Conservation (phyloP, 805 yeast genomes). For the Pichia paraexigua region DNA sequence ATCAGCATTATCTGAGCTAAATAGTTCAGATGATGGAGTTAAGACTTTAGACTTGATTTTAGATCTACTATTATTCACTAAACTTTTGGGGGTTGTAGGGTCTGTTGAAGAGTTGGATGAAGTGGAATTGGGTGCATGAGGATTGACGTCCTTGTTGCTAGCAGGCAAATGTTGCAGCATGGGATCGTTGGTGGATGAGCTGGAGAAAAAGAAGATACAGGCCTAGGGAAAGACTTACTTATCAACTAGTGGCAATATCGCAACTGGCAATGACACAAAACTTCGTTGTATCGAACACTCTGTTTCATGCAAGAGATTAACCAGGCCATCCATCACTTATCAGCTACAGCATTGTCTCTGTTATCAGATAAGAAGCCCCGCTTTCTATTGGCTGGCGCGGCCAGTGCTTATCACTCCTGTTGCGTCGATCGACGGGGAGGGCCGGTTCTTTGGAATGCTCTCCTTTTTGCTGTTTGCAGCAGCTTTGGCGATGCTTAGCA, state of each 20-base stretch:
- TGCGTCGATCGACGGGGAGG: not conserved
- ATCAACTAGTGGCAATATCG: too few species aligned
- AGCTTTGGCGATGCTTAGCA: not conserved
- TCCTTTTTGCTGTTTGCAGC: not conserved
- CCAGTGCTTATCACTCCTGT: too few species aligned
- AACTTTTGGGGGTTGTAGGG: not conserved
- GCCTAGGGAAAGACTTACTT: not conserved
- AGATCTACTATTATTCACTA: not conserved
- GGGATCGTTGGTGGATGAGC: not conserved
- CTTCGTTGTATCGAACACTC: not conserved
- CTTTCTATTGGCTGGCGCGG: not conserved
- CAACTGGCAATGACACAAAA: not conserved
- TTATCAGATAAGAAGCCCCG: not conserved
- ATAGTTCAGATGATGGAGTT: conserved; percentile 4
- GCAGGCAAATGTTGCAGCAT: not conserved
- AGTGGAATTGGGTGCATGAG: not conserved
- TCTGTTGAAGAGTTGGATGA: not conserved
- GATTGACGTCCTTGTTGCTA: not conserved
- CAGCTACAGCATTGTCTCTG: not conserved
- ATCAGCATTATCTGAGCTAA: not conserved
- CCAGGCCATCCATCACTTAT: too few species aligned
- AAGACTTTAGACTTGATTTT: not conserved
- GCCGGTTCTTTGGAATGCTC: too few species aligned
- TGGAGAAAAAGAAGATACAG: not conserved
- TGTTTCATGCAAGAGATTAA: too few species aligned